Conservation (phyloP, 768 basidiomycete genomes). For the Heimioporus sp. region DNA sequence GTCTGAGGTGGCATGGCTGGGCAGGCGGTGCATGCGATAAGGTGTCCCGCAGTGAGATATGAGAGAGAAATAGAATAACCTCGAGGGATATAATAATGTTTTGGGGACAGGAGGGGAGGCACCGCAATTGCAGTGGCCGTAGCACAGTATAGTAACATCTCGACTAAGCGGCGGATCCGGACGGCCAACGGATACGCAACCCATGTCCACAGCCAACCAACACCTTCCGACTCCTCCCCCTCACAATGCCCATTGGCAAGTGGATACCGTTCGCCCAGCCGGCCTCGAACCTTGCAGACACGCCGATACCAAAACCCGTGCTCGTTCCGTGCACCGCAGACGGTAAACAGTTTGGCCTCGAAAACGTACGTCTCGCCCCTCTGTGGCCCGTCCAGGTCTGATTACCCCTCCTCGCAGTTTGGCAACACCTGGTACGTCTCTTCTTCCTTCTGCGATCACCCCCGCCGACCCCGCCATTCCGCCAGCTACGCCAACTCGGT, state of each 20-base stretch:
- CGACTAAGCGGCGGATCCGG: constrained; percentile 17
- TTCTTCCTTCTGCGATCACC: constrained; percentile 1
- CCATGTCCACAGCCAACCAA: constrained; percentile 14
- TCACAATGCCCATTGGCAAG: constrained; percentile 37
- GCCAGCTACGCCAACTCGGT: constrained; percentile 97
- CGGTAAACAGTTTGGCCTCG: constrained; percentile 91
- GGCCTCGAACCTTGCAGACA: constrained; percentile 21
- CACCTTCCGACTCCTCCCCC: constrained; percentile 8
- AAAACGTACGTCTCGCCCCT: constrained; percentile 74
- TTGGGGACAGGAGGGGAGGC: no score
- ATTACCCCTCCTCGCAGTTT: constrained; percentile 53
- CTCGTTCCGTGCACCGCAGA: constrained; percentile 54
- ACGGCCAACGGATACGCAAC: constrained; percentile 6
- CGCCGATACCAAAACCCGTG: constrained; percentile 27
- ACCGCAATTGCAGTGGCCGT: no score
- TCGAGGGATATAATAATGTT: no score
- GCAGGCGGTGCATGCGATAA: no score
- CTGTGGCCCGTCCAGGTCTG: constrained; percentile 4
- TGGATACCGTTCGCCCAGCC: constrained; percentile 37
- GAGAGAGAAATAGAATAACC: no score
- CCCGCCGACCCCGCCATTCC: constrained; percentile 17
- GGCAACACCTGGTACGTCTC: constrained; percentile 87
- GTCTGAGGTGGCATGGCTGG: constrained; percentile 13
- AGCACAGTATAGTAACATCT: not conserved
- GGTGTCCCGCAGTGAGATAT: no score